Percentiles rank a stretch among this genome's conserved stretches.
These are phyloP conservation scores for Casaregolazyma lundiana DNA, from an alignment of 1,139 yeast genomes.

Conservation along the genomic window DNA sequence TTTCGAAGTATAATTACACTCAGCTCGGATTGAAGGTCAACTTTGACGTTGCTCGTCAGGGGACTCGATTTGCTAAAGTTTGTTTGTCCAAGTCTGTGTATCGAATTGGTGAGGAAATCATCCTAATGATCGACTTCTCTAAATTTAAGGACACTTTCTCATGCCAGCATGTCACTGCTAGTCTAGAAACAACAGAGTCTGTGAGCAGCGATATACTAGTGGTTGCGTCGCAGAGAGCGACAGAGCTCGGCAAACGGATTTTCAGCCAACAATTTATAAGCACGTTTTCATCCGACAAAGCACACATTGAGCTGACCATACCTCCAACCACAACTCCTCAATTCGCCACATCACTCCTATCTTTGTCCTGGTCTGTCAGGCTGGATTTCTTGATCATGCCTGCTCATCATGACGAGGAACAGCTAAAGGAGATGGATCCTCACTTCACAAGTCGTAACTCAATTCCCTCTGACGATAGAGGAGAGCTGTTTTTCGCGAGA, in stretches of 20 bases:
- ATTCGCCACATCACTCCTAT: constrained; percentile 31
- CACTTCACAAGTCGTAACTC: constrained; percentile 2
- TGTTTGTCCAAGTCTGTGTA: constrained; percentile 35
- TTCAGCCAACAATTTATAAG: constrained; percentile 22
- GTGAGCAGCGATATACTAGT: constrained; percentile 19
- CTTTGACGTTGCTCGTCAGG: constrained; percentile 34
- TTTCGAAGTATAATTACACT: constrained; percentile 22
- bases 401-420: constrained; percentile 9
- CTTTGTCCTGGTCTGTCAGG: constrained; percentile 33
- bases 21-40: constrained; percentile 14
- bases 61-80: constrained; percentile 31
- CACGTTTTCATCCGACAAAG: constrained; percentile 21
- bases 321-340: constrained; percentile 37
- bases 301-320: constrained; percentile 30
- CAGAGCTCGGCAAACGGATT: constrained; percentile 18
- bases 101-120: constrained; percentile 36
- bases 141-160: constrained; percentile 21
- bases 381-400: constrained; percentile 34
- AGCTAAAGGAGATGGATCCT: background rate
- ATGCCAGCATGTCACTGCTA: constrained; percentile 36
- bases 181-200: constrained; percentile 35
- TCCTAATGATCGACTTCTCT: constrained; percentile 29
- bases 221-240: constrained; percentile 7
- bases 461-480: constrained; percentile 14
- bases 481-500: constrained; percentile 23